Conservation (phyloP, 805 yeast genomes). For the Saturnispora sanitii region DNA sequence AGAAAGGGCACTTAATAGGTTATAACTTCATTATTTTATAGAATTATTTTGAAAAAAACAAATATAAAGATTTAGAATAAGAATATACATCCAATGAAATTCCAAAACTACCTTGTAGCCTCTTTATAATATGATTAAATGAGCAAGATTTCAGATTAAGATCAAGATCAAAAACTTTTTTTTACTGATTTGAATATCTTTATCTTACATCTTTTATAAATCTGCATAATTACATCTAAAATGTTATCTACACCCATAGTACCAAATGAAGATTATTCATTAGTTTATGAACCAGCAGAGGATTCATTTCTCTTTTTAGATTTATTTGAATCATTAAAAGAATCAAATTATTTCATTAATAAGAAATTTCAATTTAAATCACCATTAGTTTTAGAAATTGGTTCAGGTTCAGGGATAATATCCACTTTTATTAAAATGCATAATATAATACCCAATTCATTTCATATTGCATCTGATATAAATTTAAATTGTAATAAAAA, state of each 20-base stretch:
- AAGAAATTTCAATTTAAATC: slow-evolving; percentile 20
- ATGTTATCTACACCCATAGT: slow-evolving; percentile 81
- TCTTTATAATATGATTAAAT: too few species aligned
- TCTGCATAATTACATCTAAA: too few species aligned
- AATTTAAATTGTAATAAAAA: slow-evolving; percentile 68
- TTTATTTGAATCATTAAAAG: slow-evolving; percentile 52
- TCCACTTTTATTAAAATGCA: slow-evolving; percentile 61
- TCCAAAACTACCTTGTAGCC: background rate
- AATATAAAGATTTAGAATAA: too few species aligned
- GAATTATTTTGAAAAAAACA: too few species aligned
- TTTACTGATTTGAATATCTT: background rate
- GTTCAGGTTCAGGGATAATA: slow-evolving; percentile 88
- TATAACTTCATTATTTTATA: too few species aligned
- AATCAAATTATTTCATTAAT: slow-evolving; percentile 22
- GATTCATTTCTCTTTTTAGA: slow-evolving; percentile 83
- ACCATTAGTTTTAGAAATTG: slow-evolving; percentile 72
- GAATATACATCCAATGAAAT: too few species aligned
- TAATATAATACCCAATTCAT: slow-evolving; percentile 38
- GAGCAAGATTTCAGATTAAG: too few species aligned
- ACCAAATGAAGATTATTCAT: slow-evolving; percentile 44
- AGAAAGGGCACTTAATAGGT: too few species aligned
- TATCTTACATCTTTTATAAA: background rate
- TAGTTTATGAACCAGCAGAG: slow-evolving; percentile 91
- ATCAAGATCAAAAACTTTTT: background rate
- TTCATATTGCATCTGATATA: slow-evolving; percentile 65